These are phyloP conservation scores for Diplodia intermedia DNA, from an alignment of 2,329 filamentous ascomycete genomes.

Conservation along the genomic window DNA sequence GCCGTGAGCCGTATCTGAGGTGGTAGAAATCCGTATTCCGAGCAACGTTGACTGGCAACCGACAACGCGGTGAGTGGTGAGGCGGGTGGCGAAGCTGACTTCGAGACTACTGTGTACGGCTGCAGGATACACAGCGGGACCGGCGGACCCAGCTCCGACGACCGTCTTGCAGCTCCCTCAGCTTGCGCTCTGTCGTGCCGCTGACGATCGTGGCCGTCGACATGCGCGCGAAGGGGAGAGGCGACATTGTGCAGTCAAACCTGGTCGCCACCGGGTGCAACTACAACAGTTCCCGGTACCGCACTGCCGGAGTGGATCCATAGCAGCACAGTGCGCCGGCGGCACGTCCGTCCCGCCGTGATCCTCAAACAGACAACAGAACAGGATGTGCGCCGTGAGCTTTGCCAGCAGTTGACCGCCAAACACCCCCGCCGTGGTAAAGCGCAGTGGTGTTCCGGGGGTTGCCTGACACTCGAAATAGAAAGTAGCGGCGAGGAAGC, in stretches of 20 bases:
- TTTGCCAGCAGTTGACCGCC: background rate
- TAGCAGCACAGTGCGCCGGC: constrained; percentile 5
- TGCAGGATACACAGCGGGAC: background rate
- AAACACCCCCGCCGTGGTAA: background rate
- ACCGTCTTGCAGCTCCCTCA: background rate
- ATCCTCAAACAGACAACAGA: background rate
- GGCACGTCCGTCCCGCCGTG: constrained; percentile 3
- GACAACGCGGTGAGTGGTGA: background rate
- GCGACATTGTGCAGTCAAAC: background rate
- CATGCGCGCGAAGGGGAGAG: background rate
- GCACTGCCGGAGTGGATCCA: background rate
- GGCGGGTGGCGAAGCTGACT: background rate
- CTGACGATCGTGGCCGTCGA: background rate
- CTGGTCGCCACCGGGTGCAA: constrained; percentile 17
- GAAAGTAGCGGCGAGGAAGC: constrained; percentile 4
- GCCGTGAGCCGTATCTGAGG: constrained; percentile 9
- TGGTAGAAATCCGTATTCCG: background rate
- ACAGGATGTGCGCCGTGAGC: background rate
- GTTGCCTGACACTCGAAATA: constrained; percentile 20
- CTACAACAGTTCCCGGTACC: background rate
- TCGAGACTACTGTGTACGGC: background rate
- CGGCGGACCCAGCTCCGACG: background rate
- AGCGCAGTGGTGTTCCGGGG: background rate
- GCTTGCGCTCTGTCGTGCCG: background rate
- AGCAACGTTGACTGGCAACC: background rate